A percentile compares a stretch with the other conserved stretches of the same genome.
phyloP scores from a whole-genome alignment of 306 rosid species.

The Prunus dulcis region DNA sequence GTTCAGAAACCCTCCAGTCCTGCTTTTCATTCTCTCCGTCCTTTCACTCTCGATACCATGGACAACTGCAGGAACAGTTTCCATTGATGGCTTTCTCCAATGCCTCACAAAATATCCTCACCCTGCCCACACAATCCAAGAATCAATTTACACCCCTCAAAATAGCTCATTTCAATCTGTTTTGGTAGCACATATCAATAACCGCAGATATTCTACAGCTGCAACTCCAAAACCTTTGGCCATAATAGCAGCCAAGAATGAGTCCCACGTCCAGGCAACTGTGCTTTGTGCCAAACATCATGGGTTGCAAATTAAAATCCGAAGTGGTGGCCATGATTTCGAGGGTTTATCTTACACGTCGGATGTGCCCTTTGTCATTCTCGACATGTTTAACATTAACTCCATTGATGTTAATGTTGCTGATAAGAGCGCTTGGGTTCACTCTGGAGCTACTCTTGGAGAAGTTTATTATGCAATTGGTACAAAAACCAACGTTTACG shows the following conservation, averaged over 20 bases:
- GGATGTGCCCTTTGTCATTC: conserved; percentile 26
- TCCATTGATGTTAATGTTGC: conserved; percentile 31
- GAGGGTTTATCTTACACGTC: conserved; percentile 35
- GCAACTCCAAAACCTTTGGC: conserved; percentile 25
- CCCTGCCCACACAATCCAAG: conserved; percentile 4
- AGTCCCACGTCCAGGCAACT: conserved; percentile 28
- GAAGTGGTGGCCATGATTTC: conserved; percentile 34
- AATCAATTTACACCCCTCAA: conserved; percentile 17
- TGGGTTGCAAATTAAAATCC: conserved; percentile 20
- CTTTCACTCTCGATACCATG: neutral
- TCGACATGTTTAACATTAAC: conserved; percentile 37
- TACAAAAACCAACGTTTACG: conserved; percentile 38
- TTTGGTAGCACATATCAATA: conserved; percentile 15
- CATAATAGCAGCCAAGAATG: conserved; percentile 14
- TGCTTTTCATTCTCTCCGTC: neutral
- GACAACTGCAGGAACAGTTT: neutral
- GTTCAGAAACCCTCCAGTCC: neutral
- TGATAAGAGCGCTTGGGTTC: conserved; percentile 54
- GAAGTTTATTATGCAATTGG: conserved; percentile 57
- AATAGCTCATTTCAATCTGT: conserved; percentile 12
- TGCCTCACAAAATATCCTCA: conserved; percentile 15
- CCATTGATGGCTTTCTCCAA: neutral
- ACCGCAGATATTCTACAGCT: conserved; percentile 12
- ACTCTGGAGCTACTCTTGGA: conserved; percentile 61
- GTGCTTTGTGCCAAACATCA: conserved; percentile 14